A percentile compares a stretch with the other conserved stretches of the same genome.
These are phyloP conservation scores for Pseudogymnoascus sp. DNA, from an alignment of 2,329 filamentous ascomycete genomes.

Conservation along the genomic window DNA sequence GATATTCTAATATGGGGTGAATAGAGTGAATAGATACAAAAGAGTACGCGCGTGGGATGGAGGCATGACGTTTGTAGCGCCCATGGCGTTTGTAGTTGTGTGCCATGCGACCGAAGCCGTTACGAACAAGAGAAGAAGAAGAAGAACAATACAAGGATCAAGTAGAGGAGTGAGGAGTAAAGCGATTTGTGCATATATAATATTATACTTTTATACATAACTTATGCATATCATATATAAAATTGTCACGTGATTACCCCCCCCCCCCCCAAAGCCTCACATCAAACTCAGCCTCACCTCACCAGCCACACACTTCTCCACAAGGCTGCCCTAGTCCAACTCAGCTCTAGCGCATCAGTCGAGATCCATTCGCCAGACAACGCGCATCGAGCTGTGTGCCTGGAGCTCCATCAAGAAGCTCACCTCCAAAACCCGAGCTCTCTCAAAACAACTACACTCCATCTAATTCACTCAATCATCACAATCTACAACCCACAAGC, in stretches of 20 bases:
- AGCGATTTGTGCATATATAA: not conserved
- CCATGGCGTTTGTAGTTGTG: not conserved
- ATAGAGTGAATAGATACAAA: not conserved
- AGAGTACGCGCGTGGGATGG: not conserved
- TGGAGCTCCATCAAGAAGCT: not conserved
- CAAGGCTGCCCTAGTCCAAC: not conserved
- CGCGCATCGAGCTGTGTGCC: slow-evolving; percentile 2
- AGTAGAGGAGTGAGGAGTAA: not conserved
- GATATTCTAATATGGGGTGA: not conserved
- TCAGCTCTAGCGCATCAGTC: not conserved
- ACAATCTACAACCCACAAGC: not conserved
- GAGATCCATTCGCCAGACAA: not conserved
- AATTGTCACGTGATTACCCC: not conserved
- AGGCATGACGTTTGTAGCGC: not conserved
- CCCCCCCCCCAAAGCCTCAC: not conserved
- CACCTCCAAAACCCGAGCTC: not conserved
- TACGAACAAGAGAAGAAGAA: not conserved
- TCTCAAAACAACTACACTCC: not conserved
- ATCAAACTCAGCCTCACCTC: slow-evolving; percentile 12
- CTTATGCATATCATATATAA: not conserved
- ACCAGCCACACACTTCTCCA: not conserved
- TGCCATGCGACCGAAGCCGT: not conserved
- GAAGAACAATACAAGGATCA: not conserved
- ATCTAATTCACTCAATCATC: not conserved
- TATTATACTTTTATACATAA: not conserved